Percentiles rank a stretch among this genome's conserved stretches.
phyloP scores from a whole-genome alignment of 495 filamentous ascomycete genomes.

The Penicillium salamii region DNA sequence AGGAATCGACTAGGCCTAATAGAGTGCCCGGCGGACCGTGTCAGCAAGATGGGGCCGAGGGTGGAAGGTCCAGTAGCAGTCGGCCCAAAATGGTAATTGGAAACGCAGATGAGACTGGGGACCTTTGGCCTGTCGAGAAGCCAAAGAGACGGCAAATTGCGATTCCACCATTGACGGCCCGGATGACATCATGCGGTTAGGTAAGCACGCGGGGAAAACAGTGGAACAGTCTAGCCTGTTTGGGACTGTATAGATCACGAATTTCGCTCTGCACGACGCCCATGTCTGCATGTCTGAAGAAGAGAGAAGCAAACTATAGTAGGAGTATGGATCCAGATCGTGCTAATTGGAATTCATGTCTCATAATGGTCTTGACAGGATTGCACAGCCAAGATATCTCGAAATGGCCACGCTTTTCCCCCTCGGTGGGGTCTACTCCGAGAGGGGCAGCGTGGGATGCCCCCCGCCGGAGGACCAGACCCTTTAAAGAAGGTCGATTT shows the following conservation, averaged over 20 bases:
- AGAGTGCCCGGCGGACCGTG: not conserved
- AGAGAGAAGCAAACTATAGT: too few relatives aligned
- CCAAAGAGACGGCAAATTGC: not conserved
- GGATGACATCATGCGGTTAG: not conserved
- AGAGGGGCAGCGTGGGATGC: constrained; percentile 6
- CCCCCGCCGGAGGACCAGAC: constrained; percentile 14
- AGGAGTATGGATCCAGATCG: too few relatives aligned
- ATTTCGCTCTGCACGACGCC: too few relatives aligned
- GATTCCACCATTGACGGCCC: constrained; percentile 1
- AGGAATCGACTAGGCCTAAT: not conserved
- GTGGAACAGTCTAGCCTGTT: not conserved
- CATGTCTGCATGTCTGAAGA: too few relatives aligned
- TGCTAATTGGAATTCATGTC: too few relatives aligned
- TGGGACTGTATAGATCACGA: not conserved
- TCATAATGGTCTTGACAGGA: too few relatives aligned
- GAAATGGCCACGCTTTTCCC: constrained; percentile 3
- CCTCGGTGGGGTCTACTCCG: constrained; percentile 26
- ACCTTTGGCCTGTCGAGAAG: too few relatives aligned
- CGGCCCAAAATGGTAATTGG: too few relatives aligned
- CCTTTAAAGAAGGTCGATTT: constrained; percentile 2
- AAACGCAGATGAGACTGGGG: too few relatives aligned
- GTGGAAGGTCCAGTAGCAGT: too few relatives aligned
- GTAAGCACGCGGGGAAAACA: not conserved
- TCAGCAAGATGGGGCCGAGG: not conserved
- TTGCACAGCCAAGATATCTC: too few relatives aligned